A percentile compares a stretch with the other conserved stretches of the same genome.
These are phyloP conservation scores for Fragilaria crotonensis DNA, from an alignment of 108 stramenopile genomes.

Conservation along the genomic window DNA sequence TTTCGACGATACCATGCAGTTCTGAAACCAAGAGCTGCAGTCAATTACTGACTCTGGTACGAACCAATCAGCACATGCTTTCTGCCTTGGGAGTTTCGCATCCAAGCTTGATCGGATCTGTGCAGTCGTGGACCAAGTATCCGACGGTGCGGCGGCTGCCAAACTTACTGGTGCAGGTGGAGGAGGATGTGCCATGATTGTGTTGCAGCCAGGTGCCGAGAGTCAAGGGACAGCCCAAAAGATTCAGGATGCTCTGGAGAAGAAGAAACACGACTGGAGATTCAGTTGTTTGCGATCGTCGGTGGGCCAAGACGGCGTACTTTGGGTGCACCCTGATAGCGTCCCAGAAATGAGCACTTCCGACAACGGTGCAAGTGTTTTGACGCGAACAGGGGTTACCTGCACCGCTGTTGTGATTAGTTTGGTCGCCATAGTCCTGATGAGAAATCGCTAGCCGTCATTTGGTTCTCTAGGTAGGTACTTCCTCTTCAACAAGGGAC, in stretches of 20 bases:
- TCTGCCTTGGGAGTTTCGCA: slow-evolving; percentile 21
- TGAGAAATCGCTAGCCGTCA: no score
- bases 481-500: no score
- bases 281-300: slow-evolving; percentile 6
- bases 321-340: slow-evolving; percentile 1
- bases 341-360: neutral
- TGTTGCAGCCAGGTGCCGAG: slow-evolving; percentile 5
- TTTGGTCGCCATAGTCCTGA: no score
- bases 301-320: slow-evolving; percentile 6
- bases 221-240: neutral
- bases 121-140: slow-evolving; percentile 2
- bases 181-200: slow-evolving; percentile 16
- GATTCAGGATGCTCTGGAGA: slow-evolving; percentile 1
- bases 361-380: neutral
- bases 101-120: slow-evolving; percentile 12
- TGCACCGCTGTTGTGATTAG: no score
- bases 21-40: neutral
- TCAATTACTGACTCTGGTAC: slow-evolving; percentile 10
- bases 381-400: neutral
- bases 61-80: slow-evolving; percentile 18
- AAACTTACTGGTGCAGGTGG: slow-evolving; percentile 26
- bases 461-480: no score
- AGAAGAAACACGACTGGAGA: neutral
- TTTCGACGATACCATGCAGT: slow-evolving; percentile 5
- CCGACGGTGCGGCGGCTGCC: slow-evolving; percentile 1